Evolutionary conservation across 129 eudicot species (phyloP).

Genomic region (Flaveria trinervia): DNA sequence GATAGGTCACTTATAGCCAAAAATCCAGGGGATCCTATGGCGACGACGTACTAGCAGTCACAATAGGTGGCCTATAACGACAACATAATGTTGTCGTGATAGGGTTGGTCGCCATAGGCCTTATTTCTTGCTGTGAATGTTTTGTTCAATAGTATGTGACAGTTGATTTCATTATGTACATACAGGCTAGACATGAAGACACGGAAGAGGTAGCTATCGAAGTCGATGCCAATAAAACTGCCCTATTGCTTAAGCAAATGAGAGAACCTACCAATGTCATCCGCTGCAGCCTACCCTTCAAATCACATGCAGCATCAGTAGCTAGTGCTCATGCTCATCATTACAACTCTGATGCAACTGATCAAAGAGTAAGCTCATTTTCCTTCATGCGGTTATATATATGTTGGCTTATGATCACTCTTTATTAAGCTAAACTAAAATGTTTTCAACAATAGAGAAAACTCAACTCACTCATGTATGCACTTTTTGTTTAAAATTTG

Average conservation of each 20-base stretch:
- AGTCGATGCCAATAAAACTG: not conserved
- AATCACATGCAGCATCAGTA: constrained; percentile 19
- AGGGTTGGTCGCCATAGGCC: no score
- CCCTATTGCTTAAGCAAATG: constrained; percentile 14
- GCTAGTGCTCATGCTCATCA: not conserved
- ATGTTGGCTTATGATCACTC: not conserved
- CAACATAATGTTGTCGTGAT: no score
- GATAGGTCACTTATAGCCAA: no score
- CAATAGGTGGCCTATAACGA: no score
- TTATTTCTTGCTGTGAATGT: no score
- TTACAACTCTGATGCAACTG: not conserved
- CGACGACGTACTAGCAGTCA: no score
- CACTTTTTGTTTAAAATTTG: not conserved
- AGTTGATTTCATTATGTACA: not conserved
- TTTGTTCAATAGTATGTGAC: no score
- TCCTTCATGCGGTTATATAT: not conserved
- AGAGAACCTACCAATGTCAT: not conserved
- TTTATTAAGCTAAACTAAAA: no score
- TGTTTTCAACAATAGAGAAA: no score
- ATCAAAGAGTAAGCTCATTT: constrained; percentile 10
- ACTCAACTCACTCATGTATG: not conserved
- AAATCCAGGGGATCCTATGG: no score
- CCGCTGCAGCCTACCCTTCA: not conserved
- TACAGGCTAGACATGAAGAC: not conserved
- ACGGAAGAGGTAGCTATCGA: not conserved